A percentile compares a stretch with the other conserved stretches of the same genome.
These are phyloP conservation scores for Elsinoe necatrix DNA, from an alignment of 2,329 filamentous ascomycete genomes.

Conservation along the genomic window DNA sequence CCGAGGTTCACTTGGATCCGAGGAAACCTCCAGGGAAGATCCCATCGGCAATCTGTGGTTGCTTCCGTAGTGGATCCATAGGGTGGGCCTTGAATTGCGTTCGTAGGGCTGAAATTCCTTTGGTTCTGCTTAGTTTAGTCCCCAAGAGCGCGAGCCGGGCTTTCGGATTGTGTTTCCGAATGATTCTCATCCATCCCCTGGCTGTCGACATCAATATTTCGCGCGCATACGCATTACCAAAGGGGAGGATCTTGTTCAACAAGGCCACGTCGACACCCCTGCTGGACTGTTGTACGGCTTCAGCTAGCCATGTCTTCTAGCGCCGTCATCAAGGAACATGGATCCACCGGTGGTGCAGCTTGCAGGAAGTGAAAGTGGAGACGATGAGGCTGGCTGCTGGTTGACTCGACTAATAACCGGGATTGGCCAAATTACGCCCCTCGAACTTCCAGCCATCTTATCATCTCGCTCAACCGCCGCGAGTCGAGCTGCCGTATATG, in stretches of 20 bases:
- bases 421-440: neutral
- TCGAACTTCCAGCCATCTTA: neutral
- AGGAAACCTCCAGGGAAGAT: neutral
- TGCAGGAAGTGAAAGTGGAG: constrained; percentile 3
- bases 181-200: neutral
- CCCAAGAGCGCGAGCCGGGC: neutral
- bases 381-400: constrained; percentile 10
- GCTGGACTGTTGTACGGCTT: neutral
- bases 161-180: neutral
- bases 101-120: constrained; percentile 7
- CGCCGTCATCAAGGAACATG: neutral
- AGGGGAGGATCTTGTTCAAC: too few relatives aligned
- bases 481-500: constrained; percentile 3
- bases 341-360: constrained; percentile 9
- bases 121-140: neutral
- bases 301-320: neutral
- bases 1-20: neutral
- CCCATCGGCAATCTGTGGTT: constrained; percentile 2
- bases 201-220: neutral
- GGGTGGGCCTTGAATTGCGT: neutral
- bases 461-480: neutral
- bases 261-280: neutral
- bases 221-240: too few relatives aligned
- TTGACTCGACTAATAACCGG: neutral
- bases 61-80: neutral